Conservation (phyloP, 2,329 filamentous ascomycete genomes). For the Cercospora sp. region DNA sequence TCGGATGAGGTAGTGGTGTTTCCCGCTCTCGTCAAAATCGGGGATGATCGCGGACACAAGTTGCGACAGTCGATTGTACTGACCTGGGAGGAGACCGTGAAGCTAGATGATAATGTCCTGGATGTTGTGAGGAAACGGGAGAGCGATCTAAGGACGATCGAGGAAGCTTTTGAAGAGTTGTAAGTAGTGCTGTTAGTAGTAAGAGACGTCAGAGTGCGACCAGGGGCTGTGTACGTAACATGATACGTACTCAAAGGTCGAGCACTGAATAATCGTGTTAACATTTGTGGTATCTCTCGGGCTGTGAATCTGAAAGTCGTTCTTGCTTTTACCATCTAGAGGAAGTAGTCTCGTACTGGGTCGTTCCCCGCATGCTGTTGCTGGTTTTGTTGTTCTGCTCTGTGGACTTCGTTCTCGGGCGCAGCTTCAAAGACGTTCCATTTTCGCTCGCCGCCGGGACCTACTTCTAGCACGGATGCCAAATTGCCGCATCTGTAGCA, state of each 20-base stretch:
- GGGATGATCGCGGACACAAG: conserved; percentile 21
- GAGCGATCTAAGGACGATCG: conserved; percentile 9
- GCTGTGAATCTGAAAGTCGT: background rate
- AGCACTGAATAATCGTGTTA: conserved; percentile 6
- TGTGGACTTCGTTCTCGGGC: conserved; percentile 89
- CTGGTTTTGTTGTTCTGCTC: conserved; percentile 67
- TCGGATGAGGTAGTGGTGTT: conserved; percentile 25
- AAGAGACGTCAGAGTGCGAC: background rate
- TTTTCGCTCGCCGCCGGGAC: conserved; percentile 85
- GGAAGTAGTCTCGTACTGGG: conserved; percentile 68
- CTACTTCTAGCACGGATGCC: conserved; percentile 94
- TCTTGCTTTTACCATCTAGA: conserved; percentile 52
- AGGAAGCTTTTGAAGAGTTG: background rate
- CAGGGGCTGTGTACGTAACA: background rate
- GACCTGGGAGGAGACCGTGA: conserved; percentile 18
- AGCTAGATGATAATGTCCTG: conserved; percentile 7
- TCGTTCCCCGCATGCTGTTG: conserved; percentile 67
- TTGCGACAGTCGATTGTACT: conserved; percentile 20
- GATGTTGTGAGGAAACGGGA: conserved; percentile 19
- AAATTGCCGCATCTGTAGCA: conserved; percentile 81
- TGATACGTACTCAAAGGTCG: conserved; percentile 12
- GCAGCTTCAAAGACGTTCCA: conserved; percentile 98
- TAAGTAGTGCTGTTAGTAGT: background rate
- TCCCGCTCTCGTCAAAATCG: conserved; percentile 26
- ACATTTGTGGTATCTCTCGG: conserved; percentile 7